Percentiles rank a stretch among this genome's conserved stretches.
Conservation (phyloP, 352 stramenopile genomes). For the Phytophthora agathidicida region DNA sequence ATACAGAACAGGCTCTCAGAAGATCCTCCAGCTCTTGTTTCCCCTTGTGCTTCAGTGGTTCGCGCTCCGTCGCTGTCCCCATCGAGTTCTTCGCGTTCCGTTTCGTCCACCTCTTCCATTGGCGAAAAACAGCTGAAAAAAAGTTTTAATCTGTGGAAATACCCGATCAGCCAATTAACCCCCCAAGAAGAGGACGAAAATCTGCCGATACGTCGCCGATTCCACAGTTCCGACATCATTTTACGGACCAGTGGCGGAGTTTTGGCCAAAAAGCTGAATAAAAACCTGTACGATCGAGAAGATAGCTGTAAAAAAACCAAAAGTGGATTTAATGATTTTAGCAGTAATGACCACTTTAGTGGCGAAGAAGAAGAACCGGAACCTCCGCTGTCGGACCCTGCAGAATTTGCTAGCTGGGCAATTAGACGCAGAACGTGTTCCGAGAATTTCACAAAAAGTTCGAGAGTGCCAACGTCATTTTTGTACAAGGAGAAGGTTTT, state of each 20-base stretch:
- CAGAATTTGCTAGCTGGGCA: conserved; percentile 19
- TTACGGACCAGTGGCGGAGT: conserved; percentile 21
- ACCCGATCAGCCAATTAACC: neutral
- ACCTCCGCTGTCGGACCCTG: conserved; percentile 23
- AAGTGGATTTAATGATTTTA: conserved; percentile 20
- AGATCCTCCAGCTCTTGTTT: neutral
- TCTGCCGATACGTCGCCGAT: conserved; percentile 44
- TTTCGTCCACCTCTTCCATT: conserved; percentile 16
- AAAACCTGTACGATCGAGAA: conserved; percentile 4
- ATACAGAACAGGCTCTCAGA: conserved; percentile 18
- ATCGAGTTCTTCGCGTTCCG: conserved; percentile 28
- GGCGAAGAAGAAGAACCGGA: conserved; percentile 28
- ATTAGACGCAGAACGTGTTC: conserved; percentile 38
- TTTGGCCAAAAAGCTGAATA: conserved; percentile 20
- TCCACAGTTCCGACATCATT: conserved; percentile 69
- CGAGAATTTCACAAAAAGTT: conserved; percentile 46
- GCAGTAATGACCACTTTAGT: conserved; percentile 19
- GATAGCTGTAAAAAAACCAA: conserved; percentile 21
- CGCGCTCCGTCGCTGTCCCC: conserved; percentile 28
- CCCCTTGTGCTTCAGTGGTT: conserved; percentile 14
- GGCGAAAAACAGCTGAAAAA: conserved; percentile 15
- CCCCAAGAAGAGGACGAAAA: conserved; percentile 12
- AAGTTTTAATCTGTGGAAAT: conserved; percentile 13
- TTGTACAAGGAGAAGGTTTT: conserved; percentile 16
- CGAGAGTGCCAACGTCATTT: conserved; percentile 27